phyloP scores from a whole-genome alignment of 2,329 filamentous ascomycete genomes.

The Drechslerella coelobrocha region DNA sequence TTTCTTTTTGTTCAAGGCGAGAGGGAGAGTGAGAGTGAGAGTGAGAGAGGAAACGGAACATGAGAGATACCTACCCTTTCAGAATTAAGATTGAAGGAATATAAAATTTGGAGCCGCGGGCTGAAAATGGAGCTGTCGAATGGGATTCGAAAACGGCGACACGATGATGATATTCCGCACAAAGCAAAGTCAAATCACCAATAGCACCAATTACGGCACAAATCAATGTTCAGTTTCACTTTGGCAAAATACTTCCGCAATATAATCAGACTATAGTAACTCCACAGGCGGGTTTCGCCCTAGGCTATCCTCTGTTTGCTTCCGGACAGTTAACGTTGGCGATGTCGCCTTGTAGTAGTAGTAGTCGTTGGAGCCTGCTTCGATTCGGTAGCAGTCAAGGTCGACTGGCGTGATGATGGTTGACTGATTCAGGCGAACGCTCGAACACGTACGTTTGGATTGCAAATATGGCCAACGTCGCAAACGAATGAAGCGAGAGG shows the following conservation, averaged over 20 bases:
- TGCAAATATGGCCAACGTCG: background rate
- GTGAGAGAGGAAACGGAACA: background rate
- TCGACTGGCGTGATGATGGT: conserved; percentile 26
- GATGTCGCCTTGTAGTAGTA: too few species aligned
- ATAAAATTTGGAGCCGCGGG: too few species aligned
- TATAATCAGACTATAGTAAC: conserved; percentile 44
- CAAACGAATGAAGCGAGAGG: background rate
- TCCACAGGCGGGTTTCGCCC: conserved; percentile 5
- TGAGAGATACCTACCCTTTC: too few species aligned
- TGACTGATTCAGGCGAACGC: conserved; percentile 34
- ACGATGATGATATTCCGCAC: conserved; percentile 38
- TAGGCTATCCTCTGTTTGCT: conserved; percentile 4
- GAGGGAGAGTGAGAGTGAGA: background rate
- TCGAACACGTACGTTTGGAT: conserved; percentile 17
- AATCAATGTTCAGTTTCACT: conserved; percentile 52
- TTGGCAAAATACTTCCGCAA: conserved; percentile 39
- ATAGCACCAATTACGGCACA: conserved; percentile 51
- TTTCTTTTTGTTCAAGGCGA: too few species aligned
- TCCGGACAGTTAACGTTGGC: background rate
- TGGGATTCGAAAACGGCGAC: conserved; percentile 40
- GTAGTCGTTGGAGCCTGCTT: too few species aligned
- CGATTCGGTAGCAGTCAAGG: background rate
- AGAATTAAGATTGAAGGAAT: too few species aligned
- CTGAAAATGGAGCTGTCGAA: conserved; percentile 9
- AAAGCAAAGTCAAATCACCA: conserved; percentile 52